These are phyloP conservation scores for Nakazawaea holstii DNA, from an alignment of 805 yeast genomes.

Conservation along the genomic window DNA sequence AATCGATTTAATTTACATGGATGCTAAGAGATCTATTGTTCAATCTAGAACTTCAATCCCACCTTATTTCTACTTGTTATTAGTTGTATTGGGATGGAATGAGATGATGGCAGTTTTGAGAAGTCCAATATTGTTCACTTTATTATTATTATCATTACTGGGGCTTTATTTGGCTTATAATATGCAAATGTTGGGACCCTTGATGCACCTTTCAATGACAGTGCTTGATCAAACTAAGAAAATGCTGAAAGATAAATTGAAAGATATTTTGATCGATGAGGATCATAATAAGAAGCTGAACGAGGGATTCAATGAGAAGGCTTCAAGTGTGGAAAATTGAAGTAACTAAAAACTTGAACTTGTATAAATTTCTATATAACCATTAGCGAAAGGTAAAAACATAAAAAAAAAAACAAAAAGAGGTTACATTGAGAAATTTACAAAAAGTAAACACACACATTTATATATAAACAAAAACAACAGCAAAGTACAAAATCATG, in stretches of 20 bases:
- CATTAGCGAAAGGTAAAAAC: not conserved
- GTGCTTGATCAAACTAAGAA: constrained; percentile 51
- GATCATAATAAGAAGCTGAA: constrained; percentile 12
- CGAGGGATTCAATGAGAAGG: not conserved
- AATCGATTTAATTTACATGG: constrained; percentile 74
- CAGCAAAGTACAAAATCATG: not conserved
- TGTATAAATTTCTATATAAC: not conserved
- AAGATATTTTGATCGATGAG: constrained; percentile 54
- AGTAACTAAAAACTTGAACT: too few species aligned
- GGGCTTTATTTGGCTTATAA: constrained; percentile 63
- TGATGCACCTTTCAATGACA: constrained; percentile 51
- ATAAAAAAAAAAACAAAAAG: not conserved
- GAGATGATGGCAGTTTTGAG: constrained; percentile 85
- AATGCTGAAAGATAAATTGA: constrained; percentile 55
- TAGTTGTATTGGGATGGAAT: constrained; percentile 88
- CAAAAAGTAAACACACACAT: not conserved
- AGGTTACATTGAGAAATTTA: not conserved
- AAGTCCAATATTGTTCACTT: constrained; percentile 75
- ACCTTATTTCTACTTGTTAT: constrained; percentile 65
- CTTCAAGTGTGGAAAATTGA: not conserved
- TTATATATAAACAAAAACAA: not conserved
- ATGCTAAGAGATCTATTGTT: constrained; percentile 82
- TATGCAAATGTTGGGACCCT: constrained; percentile 74
- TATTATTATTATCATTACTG: constrained; percentile 52
- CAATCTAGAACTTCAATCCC: constrained; percentile 80